Conservation (phyloP, 257 asterid genomes). For the Petunia secreta region DNA sequence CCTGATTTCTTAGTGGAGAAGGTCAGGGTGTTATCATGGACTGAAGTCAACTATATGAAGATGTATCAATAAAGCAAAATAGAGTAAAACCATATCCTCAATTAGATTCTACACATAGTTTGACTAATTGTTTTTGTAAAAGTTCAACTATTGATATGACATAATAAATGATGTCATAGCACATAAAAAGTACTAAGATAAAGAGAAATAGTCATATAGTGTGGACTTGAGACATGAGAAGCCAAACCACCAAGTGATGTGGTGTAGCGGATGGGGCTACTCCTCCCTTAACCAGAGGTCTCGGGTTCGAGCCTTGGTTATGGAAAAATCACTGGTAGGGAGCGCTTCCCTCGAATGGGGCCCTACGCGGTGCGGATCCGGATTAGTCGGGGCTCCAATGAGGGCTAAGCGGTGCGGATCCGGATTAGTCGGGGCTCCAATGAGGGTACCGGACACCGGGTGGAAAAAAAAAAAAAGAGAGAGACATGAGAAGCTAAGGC, state of each 20-base stretch:
- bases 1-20: slow-evolving; percentile 1
- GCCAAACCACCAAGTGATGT: too few species aligned
- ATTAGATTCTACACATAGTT: slow-evolving; percentile 1
- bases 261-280: too few species aligned
- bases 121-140: not conserved
- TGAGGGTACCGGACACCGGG: too few species aligned
- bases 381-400: too few species aligned
- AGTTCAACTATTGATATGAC: not conserved
- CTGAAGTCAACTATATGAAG: slow-evolving; percentile 10
- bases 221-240: not conserved
- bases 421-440: too few species aligned
- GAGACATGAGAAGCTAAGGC: not conserved
- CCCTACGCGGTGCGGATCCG: too few species aligned
- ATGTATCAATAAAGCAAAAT: not conserved
- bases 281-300: too few species aligned
- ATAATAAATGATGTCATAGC: not conserved
- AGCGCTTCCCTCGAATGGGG: too few species aligned
- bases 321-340: too few species aligned
- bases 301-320: too few species aligned
- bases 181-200: not conserved
- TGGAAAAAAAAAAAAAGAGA: too few species aligned
- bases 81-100: not conserved
- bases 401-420: too few species aligned
- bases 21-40: not conserved
- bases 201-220: not conserved